Conservation (phyloP, 2,329 filamentous ascomycete genomes). For the Venturia carpophila region DNA sequence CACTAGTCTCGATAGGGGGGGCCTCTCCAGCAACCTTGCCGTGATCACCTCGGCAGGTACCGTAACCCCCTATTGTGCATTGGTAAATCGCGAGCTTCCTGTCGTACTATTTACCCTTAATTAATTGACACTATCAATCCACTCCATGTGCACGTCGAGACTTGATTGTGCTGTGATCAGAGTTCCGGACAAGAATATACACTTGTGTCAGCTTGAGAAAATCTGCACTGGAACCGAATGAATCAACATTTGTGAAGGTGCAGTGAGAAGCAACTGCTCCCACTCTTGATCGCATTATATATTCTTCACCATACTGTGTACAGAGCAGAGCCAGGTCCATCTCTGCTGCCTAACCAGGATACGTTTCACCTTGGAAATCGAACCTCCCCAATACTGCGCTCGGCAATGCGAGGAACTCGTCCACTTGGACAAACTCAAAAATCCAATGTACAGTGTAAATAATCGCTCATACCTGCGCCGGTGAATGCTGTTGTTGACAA, state of each 20-base stretch:
- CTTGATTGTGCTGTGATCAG: not conserved
- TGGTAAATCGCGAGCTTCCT: too few relatives aligned
- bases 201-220: not conserved
- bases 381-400: not conserved
- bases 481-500: slow-evolving; percentile 10
- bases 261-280: not conserved
- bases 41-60: not conserved
- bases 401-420: not conserved
- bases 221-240: not conserved
- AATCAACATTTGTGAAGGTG: not conserved
- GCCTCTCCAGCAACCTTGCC: too few relatives aligned
- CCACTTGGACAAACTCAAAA: not conserved
- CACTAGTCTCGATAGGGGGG: too few relatives aligned
- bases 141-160: too few relatives aligned
- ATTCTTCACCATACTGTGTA: not conserved
- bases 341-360: not conserved
- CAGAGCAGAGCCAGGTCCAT: not conserved
- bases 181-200: too few relatives aligned
- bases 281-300: not conserved
- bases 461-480: slow-evolving; percentile 9
- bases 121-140: too few relatives aligned
- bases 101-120: too few relatives aligned
- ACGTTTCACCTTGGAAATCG: not conserved
- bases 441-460: slow-evolving; percentile 1
- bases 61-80: too few relatives aligned